Conservation (phyloP, 441 rosid species). For the Brassica balearica region DNA sequence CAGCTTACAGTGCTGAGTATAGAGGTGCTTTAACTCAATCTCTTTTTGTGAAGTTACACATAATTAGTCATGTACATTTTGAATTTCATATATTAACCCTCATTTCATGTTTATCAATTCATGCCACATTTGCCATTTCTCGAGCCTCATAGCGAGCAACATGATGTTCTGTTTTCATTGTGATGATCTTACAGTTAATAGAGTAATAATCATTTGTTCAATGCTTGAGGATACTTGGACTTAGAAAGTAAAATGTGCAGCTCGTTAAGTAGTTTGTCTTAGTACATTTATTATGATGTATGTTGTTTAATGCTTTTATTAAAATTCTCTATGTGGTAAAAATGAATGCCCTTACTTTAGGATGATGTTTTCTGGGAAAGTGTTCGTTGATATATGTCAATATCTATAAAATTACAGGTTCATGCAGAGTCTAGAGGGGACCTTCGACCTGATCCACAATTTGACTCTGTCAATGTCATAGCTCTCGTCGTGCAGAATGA, state of each 20-base stretch:
- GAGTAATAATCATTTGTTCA: conserved; percentile 8
- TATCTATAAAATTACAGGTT: conserved; percentile 56
- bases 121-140: conserved; percentile 23
- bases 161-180: conserved; percentile 12
- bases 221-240: conserved; percentile 27
- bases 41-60: conserved; percentile 20
- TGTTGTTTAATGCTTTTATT: conserved; percentile 10
- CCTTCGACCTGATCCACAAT: conserved; percentile 86
- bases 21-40: conserved; percentile 64
- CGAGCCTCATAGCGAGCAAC: conserved; percentile 2
- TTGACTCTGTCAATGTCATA: conserved; percentile 77
- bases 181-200: background rate
- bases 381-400: conserved; percentile 21
- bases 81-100: conserved; percentile 8
- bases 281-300: background rate
- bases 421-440: conserved; percentile 92
- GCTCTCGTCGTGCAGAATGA: conserved; percentile 82
- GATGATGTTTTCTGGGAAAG: conserved; percentile 23
- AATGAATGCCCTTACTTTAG: conserved; percentile 8
- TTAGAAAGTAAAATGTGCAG: conserved; percentile 23
- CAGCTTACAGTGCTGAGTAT: conserved; percentile 88
- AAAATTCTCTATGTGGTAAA: background rate
- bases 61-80: conserved; percentile 23
- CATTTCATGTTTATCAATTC: background rate
- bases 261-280: conserved; percentile 13